Evolutionary conservation across 768 basidiomycete species (phyloP).

Genomic region (Rubroboletus satanas): DNA sequence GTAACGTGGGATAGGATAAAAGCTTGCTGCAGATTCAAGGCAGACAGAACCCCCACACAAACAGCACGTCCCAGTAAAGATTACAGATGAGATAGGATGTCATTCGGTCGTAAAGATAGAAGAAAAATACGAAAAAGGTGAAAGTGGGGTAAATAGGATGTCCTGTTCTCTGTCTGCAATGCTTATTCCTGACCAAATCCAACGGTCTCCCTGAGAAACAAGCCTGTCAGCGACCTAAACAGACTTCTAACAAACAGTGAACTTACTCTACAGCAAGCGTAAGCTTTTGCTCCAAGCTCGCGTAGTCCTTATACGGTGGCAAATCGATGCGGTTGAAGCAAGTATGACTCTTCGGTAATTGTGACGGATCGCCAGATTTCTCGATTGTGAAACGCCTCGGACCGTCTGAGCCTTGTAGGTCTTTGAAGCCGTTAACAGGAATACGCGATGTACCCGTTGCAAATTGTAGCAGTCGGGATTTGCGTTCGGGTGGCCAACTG

Average conservation of each 20-base stretch:
- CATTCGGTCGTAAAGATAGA: slow-evolving; percentile 7
- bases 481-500: slow-evolving; percentile 97
- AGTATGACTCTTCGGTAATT: slow-evolving; percentile 92
- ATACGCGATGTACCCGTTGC: slow-evolving; percentile 96
- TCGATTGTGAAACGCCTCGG: slow-evolving; percentile 97
- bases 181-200: slow-evolving; percentile 91
- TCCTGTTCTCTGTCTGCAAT: not conserved
- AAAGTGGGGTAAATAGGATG: slow-evolving; percentile 14
- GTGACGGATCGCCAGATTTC: slow-evolving; percentile 94
- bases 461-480: slow-evolving; percentile 93
- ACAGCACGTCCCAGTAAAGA: slow-evolving; percentile 23
- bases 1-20: slow-evolving; percentile 1
- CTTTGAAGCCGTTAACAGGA: slow-evolving; percentile 98
- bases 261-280: slow-evolving; percentile 92
- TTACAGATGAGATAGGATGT: slow-evolving; percentile 31
- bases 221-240: slow-evolving; percentile 14
- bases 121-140: not conserved
- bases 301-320: slow-evolving; percentile 97
- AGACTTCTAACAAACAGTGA: not conserved
- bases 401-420: slow-evolving; percentile 96
- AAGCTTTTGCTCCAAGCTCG: slow-evolving; percentile 90
- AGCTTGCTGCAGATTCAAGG: not conserved
- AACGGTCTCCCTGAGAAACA: slow-evolving; percentile 69
- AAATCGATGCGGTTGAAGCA: slow-evolving; percentile 98
- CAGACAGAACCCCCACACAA: not conserved